Base-by-base conservation (phyloP, 805 yeast species). In the Nematodospora valgi region DNA sequence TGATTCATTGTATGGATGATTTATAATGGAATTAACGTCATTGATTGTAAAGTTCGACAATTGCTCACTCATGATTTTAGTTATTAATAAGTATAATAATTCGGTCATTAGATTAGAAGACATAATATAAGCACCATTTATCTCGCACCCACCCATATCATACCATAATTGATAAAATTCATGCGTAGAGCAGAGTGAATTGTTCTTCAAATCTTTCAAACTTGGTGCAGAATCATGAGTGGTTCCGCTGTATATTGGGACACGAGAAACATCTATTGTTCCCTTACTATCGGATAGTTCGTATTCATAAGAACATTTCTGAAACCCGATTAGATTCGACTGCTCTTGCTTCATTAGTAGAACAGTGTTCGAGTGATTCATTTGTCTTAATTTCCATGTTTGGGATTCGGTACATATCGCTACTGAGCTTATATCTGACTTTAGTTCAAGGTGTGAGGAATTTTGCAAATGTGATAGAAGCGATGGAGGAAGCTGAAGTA, bases 311-410 rank as follows among this genome's bases (percentile, higher is more conserved):
- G 58, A 42, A 5, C 54, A 38, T 39, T 36, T 51, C 9, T 55
- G 51, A 12, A 58, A 42, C 1, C 68, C 68, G 10, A 63, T 35
- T 19, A 63, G 30, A 10, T 35, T 20, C 5, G 28, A 24, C 17
- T 38, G 32, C 5, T 39, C 33, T 49, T 47, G 37, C 28, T 52
- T 54, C 52, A 76, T 52, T 15, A 88, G 41, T 45, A 87, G 54
- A n/a, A 85, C 80, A 4, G 91, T 74, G 55, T 91, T 88, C 6
- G 96, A 84, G 56, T 91, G 97, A 52, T 86, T 86, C 64, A 84
- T 81, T 49, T 83, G 89, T 34, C 86, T 69, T 12, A 88, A 47
- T 29, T 68, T 64, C 74, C 76, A 88, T 0, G 95, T 83, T 33
- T 66, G 56, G 19, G 59, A 44, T 3, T 59, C 46, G 1, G 91